Base-by-base conservation (phyloP, 83 land plant genomes). In the Thuja plicata region DNA sequence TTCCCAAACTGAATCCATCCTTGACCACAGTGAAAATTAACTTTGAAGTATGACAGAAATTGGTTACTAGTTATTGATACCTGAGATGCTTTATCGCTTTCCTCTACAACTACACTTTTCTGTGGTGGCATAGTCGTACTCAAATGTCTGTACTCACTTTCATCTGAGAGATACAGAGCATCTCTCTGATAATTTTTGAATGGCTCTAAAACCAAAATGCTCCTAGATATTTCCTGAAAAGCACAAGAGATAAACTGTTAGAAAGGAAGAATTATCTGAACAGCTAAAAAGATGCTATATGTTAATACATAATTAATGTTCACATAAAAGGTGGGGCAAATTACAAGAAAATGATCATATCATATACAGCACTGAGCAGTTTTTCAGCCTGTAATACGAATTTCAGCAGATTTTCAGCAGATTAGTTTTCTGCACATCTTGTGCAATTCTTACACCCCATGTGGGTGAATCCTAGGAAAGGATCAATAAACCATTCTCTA, bases 201-300 rank as follows among this genome's bases (percentile, higher is more conserved):
- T 87, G 45, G 88, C 41, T 66, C 77, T 70, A 87, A 70, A 62
- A 87, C 21, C 15, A 70, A 54, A 70, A 38, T 66, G 77, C 52
- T 37, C 88, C n/a, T 87, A 34, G 88, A 41, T 66, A 66, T 5
- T 66, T 87, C 88, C 88, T 87, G 45, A 85, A 9, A 85, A 85
- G 17, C 38, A 34, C 62, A 19, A 32, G 19, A 55, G 9, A 37
- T 52, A 54, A 54, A 21, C 40, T 54, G 21, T 85, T 37, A 85
- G 66, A 50, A 54, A 24, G n/a, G 19, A 85, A 50, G 8, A 50
- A 54, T 1, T 1, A 85, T 54, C 38, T 54, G 66, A 85, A 85
- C 54, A 41, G 54, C 40, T 15, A 79, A 38, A 85, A 52, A 50
- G 24, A 85, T 41, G 54, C 38, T 13, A 19, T 55, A 34, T 2